These are phyloP conservation scores for Pseudogymnoascus sp. DNA, from an alignment of 2,329 filamentous ascomycete species.

Conservation along the genomic window DNA sequence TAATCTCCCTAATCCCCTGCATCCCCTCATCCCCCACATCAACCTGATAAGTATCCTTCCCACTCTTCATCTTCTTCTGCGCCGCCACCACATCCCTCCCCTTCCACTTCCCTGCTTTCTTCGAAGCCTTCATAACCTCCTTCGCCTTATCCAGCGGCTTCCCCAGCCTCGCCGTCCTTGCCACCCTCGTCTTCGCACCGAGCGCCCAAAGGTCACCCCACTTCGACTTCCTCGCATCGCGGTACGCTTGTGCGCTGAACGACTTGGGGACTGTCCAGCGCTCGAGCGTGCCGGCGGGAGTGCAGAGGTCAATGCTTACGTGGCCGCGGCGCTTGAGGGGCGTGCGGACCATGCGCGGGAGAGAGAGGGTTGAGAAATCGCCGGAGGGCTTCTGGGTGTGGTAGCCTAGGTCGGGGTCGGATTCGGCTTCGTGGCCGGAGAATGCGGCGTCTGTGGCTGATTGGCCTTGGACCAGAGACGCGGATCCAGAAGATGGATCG, in stretches of 20 bases:
- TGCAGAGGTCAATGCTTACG: conserved; percentile 85
- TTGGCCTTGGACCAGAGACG: conserved; percentile 40
- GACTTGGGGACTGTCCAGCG: conserved; percentile 87
- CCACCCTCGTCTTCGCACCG: conserved; percentile 76
- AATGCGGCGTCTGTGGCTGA: conserved; percentile 59
- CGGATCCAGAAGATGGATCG: conserved; percentile 15
- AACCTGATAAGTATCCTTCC: conserved; percentile 33
- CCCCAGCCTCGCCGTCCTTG: conserved; percentile 53
- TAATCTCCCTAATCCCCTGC: conserved; percentile 21
- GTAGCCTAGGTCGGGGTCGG: conserved; percentile 22
- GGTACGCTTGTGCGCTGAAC: conserved; percentile 74
- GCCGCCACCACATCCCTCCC: conserved; percentile 34
- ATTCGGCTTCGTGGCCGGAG: conserved; percentile 54
- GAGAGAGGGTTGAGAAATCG: conserved; percentile 39
- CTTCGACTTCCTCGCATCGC: conserved; percentile 77
- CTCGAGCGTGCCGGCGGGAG: conserved; percentile 73
- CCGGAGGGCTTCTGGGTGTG: background rate
- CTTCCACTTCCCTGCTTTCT: conserved; percentile 34
- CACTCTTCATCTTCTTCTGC: conserved; percentile 35
- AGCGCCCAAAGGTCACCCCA: conserved; percentile 97
- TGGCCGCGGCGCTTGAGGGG: conserved; percentile 85
- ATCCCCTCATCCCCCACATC: conserved; percentile 26
- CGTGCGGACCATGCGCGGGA: conserved; percentile 70
- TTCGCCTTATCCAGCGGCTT: conserved; percentile 21
- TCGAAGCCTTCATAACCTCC: conserved; percentile 26